Evolutionary conservation across 257 asterid species (phyloP), one percentile per base, ranked within the genome.

Genomic region (Solanum boliviense): DNA sequence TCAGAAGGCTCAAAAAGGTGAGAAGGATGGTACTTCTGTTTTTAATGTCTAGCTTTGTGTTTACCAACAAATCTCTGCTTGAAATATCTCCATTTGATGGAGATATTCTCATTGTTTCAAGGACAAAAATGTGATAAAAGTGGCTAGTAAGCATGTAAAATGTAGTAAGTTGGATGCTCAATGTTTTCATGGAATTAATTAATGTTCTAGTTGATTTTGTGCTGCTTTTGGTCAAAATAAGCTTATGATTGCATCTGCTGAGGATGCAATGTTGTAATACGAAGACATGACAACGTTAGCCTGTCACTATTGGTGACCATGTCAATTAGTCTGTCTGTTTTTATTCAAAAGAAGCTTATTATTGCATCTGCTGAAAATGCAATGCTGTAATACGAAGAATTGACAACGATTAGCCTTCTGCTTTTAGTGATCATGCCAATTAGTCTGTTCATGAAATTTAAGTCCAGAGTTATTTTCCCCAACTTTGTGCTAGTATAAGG

Each of bases 1-100:
- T 96, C 88, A 91, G 96, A 91, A 94, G 89, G 94, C 99, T 97
- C 90, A 97, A 92, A 91, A 92, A 97, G 99, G 99, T 97, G 90
- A 86, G 89, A 78, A 62, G 72, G 79, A 72, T 31, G 62, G 70
- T 82, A 31, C 86, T 48, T 48, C 44, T 48, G 70, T 82, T 82
- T 48, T 31, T 20, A 48, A 48, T 82, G 29, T 48, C 31, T 46
- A 81, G 41, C 16, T 82, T 82, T 21, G 31, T 48, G 15, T 62
- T 60, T 36, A 38, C 46, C 85, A 62, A 71, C 60, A n/a, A 58
- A 23, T 74, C 86, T 82, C 86, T 82, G 31, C 20, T 48, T 48
- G 70, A 82, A 82, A 29, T 82, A 29, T 82, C 70, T 79, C 23
- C 67, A 79, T 44, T 25, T 79, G 67, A 79, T 41, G 85, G 85